These are phyloP conservation scores for Purshia tridentata DNA, from an alignment of 306 rosid species.

Conservation along the genomic window DNA sequence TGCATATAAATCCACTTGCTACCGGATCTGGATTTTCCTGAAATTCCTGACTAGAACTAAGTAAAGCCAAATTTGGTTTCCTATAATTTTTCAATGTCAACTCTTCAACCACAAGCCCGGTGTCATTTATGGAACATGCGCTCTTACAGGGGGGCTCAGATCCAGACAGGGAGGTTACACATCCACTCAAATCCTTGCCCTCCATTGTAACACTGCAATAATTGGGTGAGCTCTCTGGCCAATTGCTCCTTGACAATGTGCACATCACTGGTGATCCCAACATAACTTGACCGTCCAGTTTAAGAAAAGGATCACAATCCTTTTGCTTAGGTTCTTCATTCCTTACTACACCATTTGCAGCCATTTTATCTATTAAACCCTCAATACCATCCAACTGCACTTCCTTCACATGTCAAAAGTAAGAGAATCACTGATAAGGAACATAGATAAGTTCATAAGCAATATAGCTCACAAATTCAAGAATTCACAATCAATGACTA, in stretches of 20 bases:
- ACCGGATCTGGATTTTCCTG: conserved; percentile 27
- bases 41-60: conserved; percentile 30
- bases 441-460: background rate
- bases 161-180: conserved; percentile 37
- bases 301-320: conserved; percentile 28
- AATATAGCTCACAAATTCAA: background rate
- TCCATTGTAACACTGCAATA: conserved; percentile 29
- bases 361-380: conserved; percentile 22
- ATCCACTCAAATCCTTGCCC: conserved; percentile 34
- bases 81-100: conserved; percentile 29
- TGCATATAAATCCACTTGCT: conserved; percentile 32
- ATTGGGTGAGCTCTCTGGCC: conserved; percentile 30
- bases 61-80: conserved; percentile 22
- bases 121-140: conserved; percentile 32
- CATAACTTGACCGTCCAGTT: conserved; percentile 17
- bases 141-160: conserved; percentile 38
- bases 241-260: conserved; percentile 22
- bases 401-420: conserved; percentile 17
- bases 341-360: conserved; percentile 39
- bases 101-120: conserved; percentile 35
- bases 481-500: background rate
- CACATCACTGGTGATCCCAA: conserved; percentile 25
- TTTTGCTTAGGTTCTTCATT: conserved; percentile 35
- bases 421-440: conserved; percentile 3
- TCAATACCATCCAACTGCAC: conserved; percentile 28